Base-by-base conservation (phyloP, 306 rosid genomes). In the Cercis canadensis region DNA sequence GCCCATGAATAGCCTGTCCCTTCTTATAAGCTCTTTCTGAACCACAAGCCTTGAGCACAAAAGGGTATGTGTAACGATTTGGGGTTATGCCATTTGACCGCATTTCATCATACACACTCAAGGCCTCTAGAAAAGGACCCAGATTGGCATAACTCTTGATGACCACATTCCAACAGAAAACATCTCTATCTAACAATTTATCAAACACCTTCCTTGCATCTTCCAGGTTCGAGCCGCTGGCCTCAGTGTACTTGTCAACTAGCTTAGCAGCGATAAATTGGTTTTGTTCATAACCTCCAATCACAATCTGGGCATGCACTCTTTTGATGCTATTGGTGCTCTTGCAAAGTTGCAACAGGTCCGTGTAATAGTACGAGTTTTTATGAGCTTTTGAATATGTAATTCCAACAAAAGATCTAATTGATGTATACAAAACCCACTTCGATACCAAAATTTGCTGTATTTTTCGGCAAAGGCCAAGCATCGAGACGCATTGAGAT, bases 1-100 rank as follows among this genome's bases (percentile, higher is more conserved):
- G 85, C 16, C 92, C 97, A 59, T 87, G 96, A 67, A 92, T 80
- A 71, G 47, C 76, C 61, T 36, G 56, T 55, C 98, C 95, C 41
- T 74, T 84, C 3, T 17, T 67, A 34, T 17, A 55, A 57, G 78
- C 86, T 69, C 78, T 75, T 81, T 79, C 83, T 9, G 87, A 80
- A 19, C 87, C 84, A 62, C 89, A 89, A 32, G 95, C 98, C 89
- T 89, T 86, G 36, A 92, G 84, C 65, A 84, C 89, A 70, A 86
- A 84, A 52, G 96, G 88, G 81, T 77, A 89, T 6, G 92, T 89
- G 78, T 89, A 92, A 8, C 73, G 44, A 21, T 84, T 89, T 0
- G 86, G 79, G 33, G 61, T 10, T n/a, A 67, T 21, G 6, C 89
- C 92, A 57, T 69, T 24, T 18, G 18, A 31, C 18, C 84, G 83